Conservation (phyloP, 192 early-diverging fungal genomes). For the Coemansia sp. region DNA sequence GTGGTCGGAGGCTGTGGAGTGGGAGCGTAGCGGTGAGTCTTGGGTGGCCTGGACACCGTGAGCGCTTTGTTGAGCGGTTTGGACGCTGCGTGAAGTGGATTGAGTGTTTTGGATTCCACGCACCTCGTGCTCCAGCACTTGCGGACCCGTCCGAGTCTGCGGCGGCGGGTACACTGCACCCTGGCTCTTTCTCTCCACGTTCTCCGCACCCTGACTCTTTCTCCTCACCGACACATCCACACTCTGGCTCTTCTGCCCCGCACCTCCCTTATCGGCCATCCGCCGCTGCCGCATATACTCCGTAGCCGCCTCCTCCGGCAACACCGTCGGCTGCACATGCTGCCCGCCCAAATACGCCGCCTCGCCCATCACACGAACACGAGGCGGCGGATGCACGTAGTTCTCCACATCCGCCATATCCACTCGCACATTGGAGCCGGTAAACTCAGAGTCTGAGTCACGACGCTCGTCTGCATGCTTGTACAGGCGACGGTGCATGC, state of each 20-base stretch:
- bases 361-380: background rate
- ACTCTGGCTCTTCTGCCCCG: background rate
- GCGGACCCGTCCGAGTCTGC: slow-evolving; percentile 21
- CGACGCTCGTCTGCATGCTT: slow-evolving; percentile 24
- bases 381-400: slow-evolving; percentile 41
- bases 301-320: slow-evolving; percentile 37
- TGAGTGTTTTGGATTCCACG: slow-evolving; percentile 7
- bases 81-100: background rate
- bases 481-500: slow-evolving; percentile 29
- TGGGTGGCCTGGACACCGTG: no score
- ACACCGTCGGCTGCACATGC: slow-evolving; percentile 1
- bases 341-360: slow-evolving; percentile 28
- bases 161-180: slow-evolving; percentile 18
- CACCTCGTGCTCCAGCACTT: slow-evolving; percentile 46
- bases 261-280: background rate
- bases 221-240: background rate
- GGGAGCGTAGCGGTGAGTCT: background rate
- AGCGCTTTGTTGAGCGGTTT: background rate
- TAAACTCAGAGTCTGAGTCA: slow-evolving; percentile 50
- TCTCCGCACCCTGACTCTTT: no score
- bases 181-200: background rate
- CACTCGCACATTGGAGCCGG: slow-evolving; percentile 22
- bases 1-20: no score
- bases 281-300: slow-evolving; percentile 40
- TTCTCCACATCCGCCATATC: slow-evolving; percentile 52